Evolutionary conservation across 768 basidiomycete genomes (phyloP), one percentile per base, ranked within the genome.

Genomic region (Amanita fuliginea): DNA sequence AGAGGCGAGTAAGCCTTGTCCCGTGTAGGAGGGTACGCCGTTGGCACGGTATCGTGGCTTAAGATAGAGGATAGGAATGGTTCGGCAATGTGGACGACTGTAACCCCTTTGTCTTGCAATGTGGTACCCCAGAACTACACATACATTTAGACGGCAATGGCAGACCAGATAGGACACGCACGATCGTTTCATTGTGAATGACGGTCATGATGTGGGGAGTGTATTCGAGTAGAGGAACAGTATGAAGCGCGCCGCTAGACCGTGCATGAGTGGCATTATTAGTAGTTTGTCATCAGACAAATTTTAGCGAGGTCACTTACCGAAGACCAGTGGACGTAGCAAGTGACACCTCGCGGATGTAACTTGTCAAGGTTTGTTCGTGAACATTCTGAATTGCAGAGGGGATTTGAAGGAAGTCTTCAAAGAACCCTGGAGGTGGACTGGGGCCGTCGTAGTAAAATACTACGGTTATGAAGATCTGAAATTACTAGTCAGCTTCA

Each of bases 361-460:
- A 55, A 6, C 61, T 59, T 3, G 60, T 13, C 51, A 67, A 72
- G 0, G 59, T 59, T 11, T 67, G 59, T 0, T 26, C 72, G 11
- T 46, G 49, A 1, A 72, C 57, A 47, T 69, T 63, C 40, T 59
- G 52, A 4, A 54, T 52, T 19, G 65, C 32, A n/a, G 54, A 47
- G 0, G 70, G 69, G 24, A 76, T 70, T 10, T 61, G 62, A 10
- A 74, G 45, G 58, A 73, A 73, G 13, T 68, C 67, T 46, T 76
- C 73, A 51, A 76, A 76, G 26, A 74, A 65, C 1, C 71, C 73
- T 0, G 52, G 42, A 1, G 73, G 74, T 3, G 68, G 67, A 0
- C 60, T 64, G 77, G 76, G 1, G 51, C 71, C 26, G 54, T 81
- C 72, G 54, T 81, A 80, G 60, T 26, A 26, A 6, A 26, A 4